phyloP scores from a whole-genome alignment of 257 asterid genomes.

The Sherardia arvensis region DNA sequence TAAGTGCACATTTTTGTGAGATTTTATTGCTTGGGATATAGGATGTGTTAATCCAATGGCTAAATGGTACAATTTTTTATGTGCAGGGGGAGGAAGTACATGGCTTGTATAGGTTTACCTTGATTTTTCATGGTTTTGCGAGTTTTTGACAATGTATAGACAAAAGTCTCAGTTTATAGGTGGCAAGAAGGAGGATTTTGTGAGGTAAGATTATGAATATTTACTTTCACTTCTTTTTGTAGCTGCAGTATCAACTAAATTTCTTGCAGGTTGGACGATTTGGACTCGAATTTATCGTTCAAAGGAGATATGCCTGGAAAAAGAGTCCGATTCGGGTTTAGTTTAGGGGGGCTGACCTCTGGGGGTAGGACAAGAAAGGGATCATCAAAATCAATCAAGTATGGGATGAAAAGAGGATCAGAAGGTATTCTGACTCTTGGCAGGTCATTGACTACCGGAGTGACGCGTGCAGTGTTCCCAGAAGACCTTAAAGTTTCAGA shows the following conservation, averaged over 20 bases:
- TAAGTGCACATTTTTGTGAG: not conserved
- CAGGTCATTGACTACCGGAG: constrained; percentile 65
- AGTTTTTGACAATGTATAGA: constrained; percentile 44
- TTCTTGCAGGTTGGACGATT: constrained; percentile 51
- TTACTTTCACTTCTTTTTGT: not conserved
- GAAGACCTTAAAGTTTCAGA: constrained; percentile 81
- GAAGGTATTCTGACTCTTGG: constrained; percentile 82
- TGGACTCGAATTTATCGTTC: constrained; percentile 41
- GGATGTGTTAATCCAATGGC: not conserved
- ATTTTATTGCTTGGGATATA: not conserved
- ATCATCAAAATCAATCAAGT: constrained; percentile 45
- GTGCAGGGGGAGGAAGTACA: constrained; percentile 7
- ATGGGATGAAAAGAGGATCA: constrained; percentile 66
- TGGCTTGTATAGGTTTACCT: constrained; percentile 10
- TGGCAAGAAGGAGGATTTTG: constrained; percentile 79
- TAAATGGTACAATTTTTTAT: not conserved
- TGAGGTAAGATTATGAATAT: constrained; percentile 36
- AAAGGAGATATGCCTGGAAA: constrained; percentile 65
- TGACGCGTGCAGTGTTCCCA: constrained; percentile 77
- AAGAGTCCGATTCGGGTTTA: constrained; percentile 42
- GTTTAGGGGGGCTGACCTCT: constrained; percentile 45
- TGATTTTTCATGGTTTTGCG: constrained; percentile 22
- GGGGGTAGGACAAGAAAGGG: constrained; percentile 26
- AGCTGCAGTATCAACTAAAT: constrained; percentile 1
- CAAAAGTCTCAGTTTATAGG: constrained; percentile 60